Evolutionary conservation across 2,329 filamentous ascomycete species (phyloP), one percentile per base, ranked within the genome.

Genomic region (Hymenoscyphus infarciens): DNA sequence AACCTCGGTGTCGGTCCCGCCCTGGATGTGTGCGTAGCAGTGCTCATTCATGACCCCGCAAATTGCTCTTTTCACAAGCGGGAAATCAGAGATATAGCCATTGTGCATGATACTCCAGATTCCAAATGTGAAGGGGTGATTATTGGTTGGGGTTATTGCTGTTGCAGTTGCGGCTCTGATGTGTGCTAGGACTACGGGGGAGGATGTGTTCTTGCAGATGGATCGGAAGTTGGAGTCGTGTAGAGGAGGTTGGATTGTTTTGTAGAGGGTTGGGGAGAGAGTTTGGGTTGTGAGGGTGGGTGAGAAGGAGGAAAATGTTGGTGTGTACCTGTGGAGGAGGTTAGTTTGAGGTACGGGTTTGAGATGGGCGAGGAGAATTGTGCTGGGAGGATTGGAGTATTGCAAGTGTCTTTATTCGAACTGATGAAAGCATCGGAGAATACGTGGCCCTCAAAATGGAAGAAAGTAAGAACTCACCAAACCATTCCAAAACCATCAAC

Each of bases 71-170:
- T 80, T 77, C 57, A 84, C 80, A 7, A 71, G 65, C 1, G 73
- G 67, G 69, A 83, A 83, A 64, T 78, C 72, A 11, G 77, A 76
- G 38, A 83, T 76, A 16, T 77, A 77, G 1, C 82, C 82, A 67
- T 84, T 84, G 74, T 84, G 82, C 82, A 84, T 83, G 69, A 83
- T 80, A 8, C 76, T 75, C 65, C 83, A 80, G 42, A 81, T 74
- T 15, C 82, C 82, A 59, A 83, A 84, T 33, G 80, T 75, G 69
- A 84, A 84, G 5, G 82, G 82, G 64, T 84, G 82, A 54, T 79
- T 81, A 71, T 84, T 84, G 22, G 81, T 78, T 16, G 76, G 75
- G 1, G 79, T 77, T 29, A 83, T 79, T 10, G 67, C 29, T 2
- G 29, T 31, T 31, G 29, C 29, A 1, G 29, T 31, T 31, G 29